A percentile compares a stretch with the other conserved stretches of the same genome.
These are phyloP conservation scores for Leptosphaerulina australis DNA, from an alignment of 2,329 filamentous ascomycete genomes.

Conservation along the genomic window DNA sequence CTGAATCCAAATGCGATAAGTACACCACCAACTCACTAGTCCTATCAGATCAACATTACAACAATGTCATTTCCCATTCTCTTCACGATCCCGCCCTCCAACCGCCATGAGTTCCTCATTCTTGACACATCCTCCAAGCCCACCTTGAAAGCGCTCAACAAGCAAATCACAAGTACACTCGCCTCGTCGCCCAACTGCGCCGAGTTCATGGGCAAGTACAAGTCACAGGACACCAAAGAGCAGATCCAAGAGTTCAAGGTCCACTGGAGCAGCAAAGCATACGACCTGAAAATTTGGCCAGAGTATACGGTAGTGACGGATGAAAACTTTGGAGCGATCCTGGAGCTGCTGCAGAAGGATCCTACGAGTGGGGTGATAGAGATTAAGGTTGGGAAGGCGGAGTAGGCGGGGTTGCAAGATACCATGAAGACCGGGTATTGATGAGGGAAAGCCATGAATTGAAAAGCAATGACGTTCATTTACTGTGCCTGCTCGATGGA, in stretches of 20 bases:
- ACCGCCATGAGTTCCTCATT: slow-evolving; percentile 43
- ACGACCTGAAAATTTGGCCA: slow-evolving; percentile 43
- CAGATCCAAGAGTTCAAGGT: slow-evolving; percentile 39
- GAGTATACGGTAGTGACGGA: slow-evolving; percentile 45
- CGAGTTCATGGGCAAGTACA: slow-evolving; percentile 38
- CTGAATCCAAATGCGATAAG: no score
- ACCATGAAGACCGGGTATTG: not conserved
- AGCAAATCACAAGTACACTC: slow-evolving; percentile 36
- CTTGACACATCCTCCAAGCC: slow-evolving; percentile 30
- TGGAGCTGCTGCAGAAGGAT: slow-evolving; percentile 37
- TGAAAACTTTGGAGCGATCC: slow-evolving; percentile 35
- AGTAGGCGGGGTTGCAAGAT: slow-evolving; percentile 15
- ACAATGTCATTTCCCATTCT: slow-evolving; percentile 40
- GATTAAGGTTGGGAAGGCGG: slow-evolving; percentile 39
- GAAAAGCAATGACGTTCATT: slow-evolving; percentile 13
- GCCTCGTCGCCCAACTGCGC: slow-evolving; percentile 37
- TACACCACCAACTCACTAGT: no score
- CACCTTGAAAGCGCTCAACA: slow-evolving; percentile 41
- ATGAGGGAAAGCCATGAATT: slow-evolving; percentile 3
- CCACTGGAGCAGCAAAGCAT: slow-evolving; percentile 38
- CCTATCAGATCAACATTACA: no score
- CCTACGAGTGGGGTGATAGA: slow-evolving; percentile 41
- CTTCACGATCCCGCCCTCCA: slow-evolving; percentile 43
- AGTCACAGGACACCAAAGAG: slow-evolving; percentile 29
- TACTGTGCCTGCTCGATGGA: not conserved